These are phyloP conservation scores for Alternaria sp. DNA, from an alignment of 2,329 filamentous ascomycete genomes.

Conservation along the genomic window DNA sequence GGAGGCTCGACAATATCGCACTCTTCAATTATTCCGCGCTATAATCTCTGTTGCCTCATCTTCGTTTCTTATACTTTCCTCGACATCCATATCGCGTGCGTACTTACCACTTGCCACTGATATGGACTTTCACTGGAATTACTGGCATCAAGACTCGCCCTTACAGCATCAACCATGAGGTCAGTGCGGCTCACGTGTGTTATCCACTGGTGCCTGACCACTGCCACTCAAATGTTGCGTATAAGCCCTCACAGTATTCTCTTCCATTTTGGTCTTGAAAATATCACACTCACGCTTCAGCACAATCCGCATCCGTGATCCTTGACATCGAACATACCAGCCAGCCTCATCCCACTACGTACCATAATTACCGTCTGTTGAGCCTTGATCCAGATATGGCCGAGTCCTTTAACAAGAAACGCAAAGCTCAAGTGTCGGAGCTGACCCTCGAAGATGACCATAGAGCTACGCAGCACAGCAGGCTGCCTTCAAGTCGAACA, in stretches of 20 bases:
- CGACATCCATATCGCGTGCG: fast-evolving
- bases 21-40: not conserved
- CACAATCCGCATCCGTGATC: not conserved
- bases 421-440: not conserved
- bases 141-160: not conserved
- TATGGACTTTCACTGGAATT: not conserved
- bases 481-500: not conserved
- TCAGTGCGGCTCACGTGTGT: too few species aligned
- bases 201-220: too few species aligned
- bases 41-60: not conserved
- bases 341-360: not conserved
- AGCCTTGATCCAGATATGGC: not conserved
- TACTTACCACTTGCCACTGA: too few species aligned
- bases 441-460: not conserved
- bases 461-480: not conserved
- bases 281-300: not conserved
- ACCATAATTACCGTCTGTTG: not conserved
- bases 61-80: not conserved
- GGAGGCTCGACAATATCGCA: not conserved
- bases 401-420: not conserved
- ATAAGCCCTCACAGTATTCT: not conserved
- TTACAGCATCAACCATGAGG: not conserved
- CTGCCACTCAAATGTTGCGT: not conserved
- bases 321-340: not conserved
- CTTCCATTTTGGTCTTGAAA: not conserved